phyloP scores from a whole-genome alignment of 345 rosid species.

The Hibiscus mutabilis region DNA sequence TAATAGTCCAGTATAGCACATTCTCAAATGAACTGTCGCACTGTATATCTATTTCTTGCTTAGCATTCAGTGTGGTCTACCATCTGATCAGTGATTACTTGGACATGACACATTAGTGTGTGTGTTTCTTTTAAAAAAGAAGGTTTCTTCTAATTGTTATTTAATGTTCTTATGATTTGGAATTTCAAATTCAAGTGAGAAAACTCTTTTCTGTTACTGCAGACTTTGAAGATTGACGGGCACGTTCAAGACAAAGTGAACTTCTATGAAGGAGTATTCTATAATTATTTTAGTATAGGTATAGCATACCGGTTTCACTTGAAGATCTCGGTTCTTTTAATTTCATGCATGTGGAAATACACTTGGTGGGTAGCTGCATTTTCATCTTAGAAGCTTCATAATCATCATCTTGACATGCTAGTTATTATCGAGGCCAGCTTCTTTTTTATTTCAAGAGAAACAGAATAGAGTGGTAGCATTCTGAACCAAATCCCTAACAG shows the following conservation, averaged over 20 bases:
- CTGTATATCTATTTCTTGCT: not conserved
- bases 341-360: not conserved
- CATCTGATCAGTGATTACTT: not conserved
- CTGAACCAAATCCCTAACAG: not conserved
- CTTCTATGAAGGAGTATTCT: conserved; percentile 80
- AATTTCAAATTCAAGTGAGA: conserved; percentile 10
- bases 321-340: not conserved
- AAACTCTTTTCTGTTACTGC: conserved; percentile 22
- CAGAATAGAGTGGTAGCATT: not conserved
- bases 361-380: not conserved
- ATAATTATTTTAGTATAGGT: conserved; percentile 96
- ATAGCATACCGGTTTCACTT: conserved; percentile 28
- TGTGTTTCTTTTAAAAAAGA: not conserved
- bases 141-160: not conserved
- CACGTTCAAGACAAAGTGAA: conserved; percentile 43
- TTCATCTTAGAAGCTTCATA: not conserved
- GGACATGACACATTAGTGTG: not conserved
- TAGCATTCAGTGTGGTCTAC: not conserved
- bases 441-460: not conserved
- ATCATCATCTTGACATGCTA: not conserved
- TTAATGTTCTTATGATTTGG: not conserved
- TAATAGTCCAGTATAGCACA: not conserved
- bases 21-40: not conserved
- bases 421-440: not conserved
- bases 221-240: conserved; percentile 65